Evolutionary conservation across 805 yeast species (phyloP).

Genomic region (Barnettozyma sucrosica): DNA sequence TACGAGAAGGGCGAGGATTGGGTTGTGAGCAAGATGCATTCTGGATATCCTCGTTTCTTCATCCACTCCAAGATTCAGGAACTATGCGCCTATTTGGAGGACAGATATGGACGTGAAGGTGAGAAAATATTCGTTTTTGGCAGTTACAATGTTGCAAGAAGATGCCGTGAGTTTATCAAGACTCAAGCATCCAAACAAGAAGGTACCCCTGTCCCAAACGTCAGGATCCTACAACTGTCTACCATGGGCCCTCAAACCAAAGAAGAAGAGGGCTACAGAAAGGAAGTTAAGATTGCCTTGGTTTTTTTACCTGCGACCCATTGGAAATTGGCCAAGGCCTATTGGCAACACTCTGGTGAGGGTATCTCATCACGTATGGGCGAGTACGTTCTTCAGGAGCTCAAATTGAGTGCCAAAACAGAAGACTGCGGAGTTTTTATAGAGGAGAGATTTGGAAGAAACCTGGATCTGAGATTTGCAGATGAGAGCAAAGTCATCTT

Average conservation of each 20-base stretch:
- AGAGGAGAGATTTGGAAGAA: conserved; percentile 79
- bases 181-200: conserved; percentile 25
- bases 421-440: conserved; percentile 4
- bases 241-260: conserved; percentile 60
- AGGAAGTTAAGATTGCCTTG: conserved; percentile 67
- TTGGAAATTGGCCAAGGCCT: conserved; percentile 67
- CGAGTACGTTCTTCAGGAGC: conserved; percentile 69
- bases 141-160: conserved; percentile 68
- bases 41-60: conserved; percentile 88
- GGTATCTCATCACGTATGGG: conserved; percentile 90
- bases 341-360: conserved; percentile 98
- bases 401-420: conserved; percentile 34
- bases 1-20: conserved; percentile 87
- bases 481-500: conserved; percentile 71
- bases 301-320: conserved; percentile 63
- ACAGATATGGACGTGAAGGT: conserved; percentile 72
- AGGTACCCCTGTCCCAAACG: conserved; percentile 25
- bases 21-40: conserved; percentile 69
- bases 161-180: conserved; percentile 77
- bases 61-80: conserved; percentile 59
- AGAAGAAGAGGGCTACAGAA: conserved; percentile 52
- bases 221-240: conserved; percentile 67
- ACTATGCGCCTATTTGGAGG: conserved; percentile 47
- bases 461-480: conserved; percentile 71
- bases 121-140: conserved; percentile 77